These are phyloP conservation scores for Ophioceras dolichostomum DNA, from an alignment of 2,329 filamentous ascomycete species.

Conservation along the genomic window DNA sequence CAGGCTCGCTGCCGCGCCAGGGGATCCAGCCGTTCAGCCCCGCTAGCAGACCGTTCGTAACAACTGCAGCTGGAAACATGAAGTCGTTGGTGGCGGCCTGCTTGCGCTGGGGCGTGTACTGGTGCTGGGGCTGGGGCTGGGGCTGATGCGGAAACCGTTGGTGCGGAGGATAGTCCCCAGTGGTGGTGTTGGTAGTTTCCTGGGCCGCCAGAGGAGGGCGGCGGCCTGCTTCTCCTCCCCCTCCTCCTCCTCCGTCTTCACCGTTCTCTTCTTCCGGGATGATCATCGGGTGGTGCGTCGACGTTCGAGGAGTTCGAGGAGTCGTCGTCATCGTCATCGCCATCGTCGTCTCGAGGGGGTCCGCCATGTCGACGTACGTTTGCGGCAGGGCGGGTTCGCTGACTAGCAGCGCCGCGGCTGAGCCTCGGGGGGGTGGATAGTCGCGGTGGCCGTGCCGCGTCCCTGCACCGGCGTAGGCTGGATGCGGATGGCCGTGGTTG, in stretches of 20 bases:
- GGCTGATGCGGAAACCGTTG: neutral
- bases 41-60: slow-evolving; percentile 18
- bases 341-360: neutral
- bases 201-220: too few species aligned
- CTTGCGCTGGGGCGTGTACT: neutral
- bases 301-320: too few species aligned
- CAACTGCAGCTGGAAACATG: too few species aligned
- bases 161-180: neutral
- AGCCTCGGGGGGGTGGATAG: slow-evolving; percentile 17
- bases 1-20: slow-evolving; percentile 21
- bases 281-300: too few species aligned
- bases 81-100: too few species aligned
- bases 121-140: neutral
- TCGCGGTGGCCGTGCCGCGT: slow-evolving; percentile 5
- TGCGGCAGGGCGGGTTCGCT: slow-evolving; percentile 45
- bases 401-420: slow-evolving; percentile 33
- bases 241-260: too few species aligned
- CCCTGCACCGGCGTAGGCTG: neutral
- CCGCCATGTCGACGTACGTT: slow-evolving; percentile 24
- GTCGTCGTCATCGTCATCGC: too few species aligned
- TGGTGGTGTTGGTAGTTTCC: neutral
- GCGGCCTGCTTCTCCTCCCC: too few species aligned
- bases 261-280: too few species aligned
- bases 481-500: too few species aligned
- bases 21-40: slow-evolving; percentile 33